Evolutionary conservation across 331 rosid species (phyloP), one percentile per base, ranked within the genome.

Genomic region (Quercus phellos): DNA sequence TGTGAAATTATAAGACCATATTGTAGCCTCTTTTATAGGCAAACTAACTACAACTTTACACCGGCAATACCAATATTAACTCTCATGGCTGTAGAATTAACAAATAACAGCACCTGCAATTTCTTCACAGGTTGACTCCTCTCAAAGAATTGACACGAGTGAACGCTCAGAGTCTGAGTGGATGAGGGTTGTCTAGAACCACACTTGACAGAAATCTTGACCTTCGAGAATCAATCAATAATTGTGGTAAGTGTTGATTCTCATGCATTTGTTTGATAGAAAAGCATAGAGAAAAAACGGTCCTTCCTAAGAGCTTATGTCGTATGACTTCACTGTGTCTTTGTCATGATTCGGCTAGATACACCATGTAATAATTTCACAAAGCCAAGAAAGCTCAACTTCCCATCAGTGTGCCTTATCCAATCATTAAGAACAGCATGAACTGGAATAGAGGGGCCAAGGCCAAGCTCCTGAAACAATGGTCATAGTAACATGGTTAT

Each of bases 341-440:
- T 95, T 4, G 93, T 83, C 43, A 90, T 81, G 35, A 87, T 85
- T 84, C 99, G 92, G 87, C 88, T 91, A 19, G 98, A 93, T 67
- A 90, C 91, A 9, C 99, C 98, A 4, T 91, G 99, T 76, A 95
- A 84, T 86, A 95, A 77, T 73, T 95, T 95, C 74, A 93, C 96
- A 77, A 95, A 95, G 66, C 99, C 98, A 0, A 93, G 97, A 90
- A 95, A 95, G 92, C 98, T 95, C 74, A 95, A 86, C 81, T 95
- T 93, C 85, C 99, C 99, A 78, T 95, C 99, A 0, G 97, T 93
- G 94, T 95, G 99, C 76, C 96, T 87, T 77, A 95, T 93, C 99
- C 99, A 95, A 83, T 95, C 99, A 53, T 88, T 98, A 30, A 95
- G 97, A 83, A 95, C 98, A 17, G 88, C 97, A 22, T 95, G 99